Evolutionary conservation across 495 filamentous ascomycete genomes (phyloP).

Genomic region (Hyphodiscus hymeniophilus): DNA sequence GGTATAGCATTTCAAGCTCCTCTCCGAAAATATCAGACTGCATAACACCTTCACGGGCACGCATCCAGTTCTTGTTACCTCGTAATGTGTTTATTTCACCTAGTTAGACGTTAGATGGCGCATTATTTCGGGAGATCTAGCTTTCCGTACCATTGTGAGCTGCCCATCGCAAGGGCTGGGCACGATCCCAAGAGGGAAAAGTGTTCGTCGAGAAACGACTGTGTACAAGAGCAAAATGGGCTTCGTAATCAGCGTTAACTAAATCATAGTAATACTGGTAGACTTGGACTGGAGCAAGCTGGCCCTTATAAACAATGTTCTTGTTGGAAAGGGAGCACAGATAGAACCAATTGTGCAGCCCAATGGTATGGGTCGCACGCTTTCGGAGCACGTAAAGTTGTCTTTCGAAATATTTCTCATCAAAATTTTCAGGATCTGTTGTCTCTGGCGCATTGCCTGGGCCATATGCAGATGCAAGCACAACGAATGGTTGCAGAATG

Average conservation of each 20-base stretch:
- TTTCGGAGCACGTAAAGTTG: slow-evolving; percentile 95
- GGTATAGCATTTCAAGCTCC: slow-evolving; percentile 85
- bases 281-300: slow-evolving; percentile 93
- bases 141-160: slow-evolving; percentile 79
- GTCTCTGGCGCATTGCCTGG: slow-evolving; percentile 72
- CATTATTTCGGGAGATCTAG: slow-evolving; percentile 5
- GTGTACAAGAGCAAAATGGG: slow-evolving; percentile 94
- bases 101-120: slow-evolving; percentile 35
- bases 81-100: slow-evolving; percentile 93
- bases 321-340: slow-evolving; percentile 95
- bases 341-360: slow-evolving; percentile 98
- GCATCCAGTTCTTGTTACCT: slow-evolving; percentile 99
- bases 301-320: slow-evolving; percentile 99
- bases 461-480: slow-evolving; percentile 79
- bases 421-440: slow-evolving; percentile 71
- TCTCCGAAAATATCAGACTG: slow-evolving; percentile 89
- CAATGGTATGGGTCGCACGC: slow-evolving; percentile 87
- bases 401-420: slow-evolving; percentile 79
- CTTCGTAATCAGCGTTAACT: slow-evolving; percentile 95
- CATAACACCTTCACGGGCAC: slow-evolving; percentile 92
- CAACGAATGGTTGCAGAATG: slow-evolving; percentile 94
- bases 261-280: slow-evolving; percentile 99
- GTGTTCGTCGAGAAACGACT: slow-evolving; percentile 99
- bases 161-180: slow-evolving; percentile 93
- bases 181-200: slow-evolving; percentile 98